These are phyloP conservation scores for Cyclotella cryptica DNA, from an alignment of 108 stramenopile species.

Conservation along the genomic window DNA sequence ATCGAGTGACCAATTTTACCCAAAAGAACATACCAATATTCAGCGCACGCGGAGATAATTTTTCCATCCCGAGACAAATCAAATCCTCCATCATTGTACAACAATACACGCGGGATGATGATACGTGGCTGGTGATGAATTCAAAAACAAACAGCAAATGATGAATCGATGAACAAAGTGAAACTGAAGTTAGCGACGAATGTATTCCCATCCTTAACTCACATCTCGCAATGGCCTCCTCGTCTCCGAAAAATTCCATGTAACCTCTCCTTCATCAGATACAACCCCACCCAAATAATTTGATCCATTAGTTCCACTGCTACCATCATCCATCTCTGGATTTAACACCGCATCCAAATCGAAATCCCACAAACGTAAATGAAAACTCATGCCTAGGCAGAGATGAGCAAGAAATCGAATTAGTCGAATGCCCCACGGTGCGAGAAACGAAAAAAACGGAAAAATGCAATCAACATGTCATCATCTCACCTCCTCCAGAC, in stretches of 20 bases:
- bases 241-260: conserved; percentile 32
- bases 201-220: conserved; percentile 24
- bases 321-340: conserved; percentile 7
- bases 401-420: too few relatives aligned
- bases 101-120: conserved; percentile 83
- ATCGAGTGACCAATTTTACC: not conserved
- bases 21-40: conserved; percentile 62
- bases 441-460: too few relatives aligned
- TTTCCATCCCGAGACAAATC: conserved; percentile 92
- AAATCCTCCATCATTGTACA: conserved; percentile 98
- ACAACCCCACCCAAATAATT: conserved; percentile 34
- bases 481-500: conserved; percentile 28
- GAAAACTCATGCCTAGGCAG: conserved; percentile 65
- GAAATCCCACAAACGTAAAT: conserved; percentile 86
- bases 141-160: not conserved
- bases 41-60: conserved; percentile 88
- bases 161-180: not conserved
- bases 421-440: too few relatives aligned
- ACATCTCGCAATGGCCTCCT: conserved; percentile 59
- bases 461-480: too few relatives aligned
- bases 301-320: not conserved
- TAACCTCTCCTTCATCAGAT: conserved; percentile 48
- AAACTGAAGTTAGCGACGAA: not conserved
- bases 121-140: conserved; percentile 62
- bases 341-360: conserved; percentile 62